Base-by-base conservation (phyloP, 73 alveolate genomes). In the Durusdinium trenchii region DNA sequence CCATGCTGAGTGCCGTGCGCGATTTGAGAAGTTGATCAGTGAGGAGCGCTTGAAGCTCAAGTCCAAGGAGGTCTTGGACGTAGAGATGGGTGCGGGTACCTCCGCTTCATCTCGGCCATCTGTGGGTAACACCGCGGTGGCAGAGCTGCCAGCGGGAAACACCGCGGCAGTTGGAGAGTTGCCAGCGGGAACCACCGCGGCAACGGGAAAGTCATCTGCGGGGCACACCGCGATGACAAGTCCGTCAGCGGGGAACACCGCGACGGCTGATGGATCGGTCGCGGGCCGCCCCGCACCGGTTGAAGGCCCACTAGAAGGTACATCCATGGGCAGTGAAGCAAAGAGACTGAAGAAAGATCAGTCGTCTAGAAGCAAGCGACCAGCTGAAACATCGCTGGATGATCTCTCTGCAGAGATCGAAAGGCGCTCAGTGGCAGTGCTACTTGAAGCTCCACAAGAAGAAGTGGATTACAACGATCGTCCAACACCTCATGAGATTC, bases 131-230 rank as follows among this genome's bases (percentile, higher is more conserved):
- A 5, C 48, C n/a, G 64, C 38, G 61, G 38, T 38, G 61, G 47
- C 50, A n/a, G 48, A 48, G 14, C n/a, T n/a, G n/a, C n/a, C n/a
- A n/a, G 75, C 51, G 71, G 71, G 71, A 35, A 83, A 50, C 95
- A 47, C 51, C 40, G 81, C 69, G 48, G 48, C 36, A 6, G 42
- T 3, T 6, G 47, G 71, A 6, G 91, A n/a, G n/a, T n/a, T n/a
- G n/a, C n/a, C n/a, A n/a, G n/a, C 91, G 69, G 91, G 69, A 30
- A 47, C 50, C 71, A 23, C 91, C 71, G 91, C 91, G 69, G 32
- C 69, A 64, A 64, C 46, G 79, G 79, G 79, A 64, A 64, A 43
- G n/a, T 32, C 79, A 3, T 51, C 86, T 0, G 42, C 54, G 16
- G 28, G 12, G 60, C 60, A 76, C 36, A 12, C 16, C 30, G 50